Evolutionary conservation across 495 filamentous ascomycete species (phyloP).

Genomic region (Penicillium chermesinum): DNA sequence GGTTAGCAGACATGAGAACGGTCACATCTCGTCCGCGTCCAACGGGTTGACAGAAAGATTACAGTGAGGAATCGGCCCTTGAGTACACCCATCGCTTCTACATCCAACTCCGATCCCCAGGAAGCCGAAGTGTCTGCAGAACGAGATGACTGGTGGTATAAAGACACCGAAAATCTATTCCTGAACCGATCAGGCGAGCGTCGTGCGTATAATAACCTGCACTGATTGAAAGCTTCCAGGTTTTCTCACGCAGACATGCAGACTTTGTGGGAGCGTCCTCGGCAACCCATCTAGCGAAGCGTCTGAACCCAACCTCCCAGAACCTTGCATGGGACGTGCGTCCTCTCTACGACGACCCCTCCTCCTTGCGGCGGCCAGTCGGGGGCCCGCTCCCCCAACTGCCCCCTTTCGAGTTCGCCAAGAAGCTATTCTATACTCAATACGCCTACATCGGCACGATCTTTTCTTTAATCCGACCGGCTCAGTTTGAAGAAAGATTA

Average conservation of each 20-base stretch:
- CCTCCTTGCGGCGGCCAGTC: slow-evolving; percentile 27
- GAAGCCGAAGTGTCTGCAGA: slow-evolving; percentile 22
- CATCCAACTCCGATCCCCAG: slow-evolving; percentile 8
- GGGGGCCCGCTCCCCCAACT: slow-evolving; percentile 28
- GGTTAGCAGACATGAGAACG: background rate
- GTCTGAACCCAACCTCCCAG: slow-evolving; percentile 29
- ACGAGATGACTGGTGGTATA: slow-evolving; percentile 39
- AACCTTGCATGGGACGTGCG: slow-evolving; percentile 39
- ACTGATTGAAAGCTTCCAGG: background rate
- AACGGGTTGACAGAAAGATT: no score
- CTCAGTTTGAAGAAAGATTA: slow-evolving; percentile 40
- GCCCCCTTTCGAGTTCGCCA: slow-evolving; percentile 41
- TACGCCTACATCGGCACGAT: slow-evolving; percentile 50
- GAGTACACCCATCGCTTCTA: slow-evolving; percentile 6
- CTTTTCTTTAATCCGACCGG: slow-evolving; percentile 42
- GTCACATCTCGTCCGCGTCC: no score
- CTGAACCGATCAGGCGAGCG: slow-evolving; percentile 34
- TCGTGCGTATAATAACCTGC: slow-evolving; percentile 15
- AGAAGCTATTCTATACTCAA: slow-evolving; percentile 43
- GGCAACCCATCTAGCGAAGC: slow-evolving; percentile 31
- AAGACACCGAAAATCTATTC: slow-evolving; percentile 33
- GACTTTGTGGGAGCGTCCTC: slow-evolving; percentile 35
- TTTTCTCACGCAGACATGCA: slow-evolving; percentile 1
- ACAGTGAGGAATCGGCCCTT: background rate
- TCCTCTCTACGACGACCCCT: slow-evolving; percentile 35